Conservation (phyloP, 768 basidiomycete genomes). For the Clavulina sp. region DNA sequence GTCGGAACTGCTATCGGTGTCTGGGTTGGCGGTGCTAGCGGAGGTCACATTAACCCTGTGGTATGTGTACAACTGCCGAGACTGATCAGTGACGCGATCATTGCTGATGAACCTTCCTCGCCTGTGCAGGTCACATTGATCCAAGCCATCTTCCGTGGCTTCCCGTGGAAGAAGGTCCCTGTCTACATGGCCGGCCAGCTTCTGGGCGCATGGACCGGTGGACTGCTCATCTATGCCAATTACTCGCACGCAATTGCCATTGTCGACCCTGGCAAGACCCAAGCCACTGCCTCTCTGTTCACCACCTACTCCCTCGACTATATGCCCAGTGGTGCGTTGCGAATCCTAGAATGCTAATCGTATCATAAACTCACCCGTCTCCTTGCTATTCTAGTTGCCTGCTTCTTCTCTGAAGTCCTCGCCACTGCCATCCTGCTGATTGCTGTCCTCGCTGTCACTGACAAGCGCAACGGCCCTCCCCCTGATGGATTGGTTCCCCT, state of each 20-base stretch:
- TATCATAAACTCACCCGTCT: not conserved
- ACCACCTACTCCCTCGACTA: constrained; percentile 30
- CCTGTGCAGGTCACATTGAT: constrained; percentile 8
- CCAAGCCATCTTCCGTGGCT: constrained; percentile 9
- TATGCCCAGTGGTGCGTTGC: constrained; percentile 18
- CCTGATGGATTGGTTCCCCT: constrained; percentile 36
- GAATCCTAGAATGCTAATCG: not conserved
- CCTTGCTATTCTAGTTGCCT: constrained; percentile 18
- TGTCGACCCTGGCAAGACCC: constrained; percentile 22
- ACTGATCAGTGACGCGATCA: not conserved
- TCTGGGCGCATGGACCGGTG: constrained; percentile 46
- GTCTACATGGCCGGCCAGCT: constrained; percentile 54
- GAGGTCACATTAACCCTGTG: constrained; percentile 10
- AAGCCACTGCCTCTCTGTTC: constrained; percentile 39
- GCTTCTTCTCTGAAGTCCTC: constrained; percentile 33
- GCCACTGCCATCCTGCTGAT: constrained; percentile 37
- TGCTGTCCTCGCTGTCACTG: constrained; percentile 34
- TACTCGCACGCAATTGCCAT: constrained; percentile 44
- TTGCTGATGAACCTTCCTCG: not conserved
- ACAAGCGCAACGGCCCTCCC: constrained; percentile 33
- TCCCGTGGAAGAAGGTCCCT: constrained; percentile 12
- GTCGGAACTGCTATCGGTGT: constrained; percentile 9
- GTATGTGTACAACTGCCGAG: not conserved
- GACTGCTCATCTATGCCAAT: constrained; percentile 41
- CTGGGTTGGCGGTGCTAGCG: constrained; percentile 6